Base-by-base conservation (phyloP, 2,329 filamentous ascomycete genomes). In the Blumeria hordei region DNA sequence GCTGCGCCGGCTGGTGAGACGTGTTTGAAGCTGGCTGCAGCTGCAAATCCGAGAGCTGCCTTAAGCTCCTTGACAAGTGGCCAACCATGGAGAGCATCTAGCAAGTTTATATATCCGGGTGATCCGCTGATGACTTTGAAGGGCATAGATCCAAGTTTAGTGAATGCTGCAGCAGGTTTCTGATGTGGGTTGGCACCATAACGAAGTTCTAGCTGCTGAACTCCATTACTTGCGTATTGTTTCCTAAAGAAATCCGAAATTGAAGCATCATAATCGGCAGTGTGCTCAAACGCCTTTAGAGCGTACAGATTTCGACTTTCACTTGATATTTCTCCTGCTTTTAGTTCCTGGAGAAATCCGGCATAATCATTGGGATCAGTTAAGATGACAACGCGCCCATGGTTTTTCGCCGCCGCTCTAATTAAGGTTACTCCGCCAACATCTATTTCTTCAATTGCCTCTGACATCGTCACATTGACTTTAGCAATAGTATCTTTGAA, bases 401-500 rank as follows among this genome's bases (percentile, higher is more conserved):
- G 92, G 74, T 98, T 98, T 80, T 98, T 98, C 63, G 92, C 92
- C 32, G 92, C 92, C 56, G 92, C 92, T 60, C 92, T 83, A 66
- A 98, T 85, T 58, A 98, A 81, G 41, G 92, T 98, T 54, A 98
- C 92, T 64, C 92, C 92, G 61, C 88, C 92, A 67, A 98, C 95
- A 70, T 98, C 92, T 64, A 98, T 94, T 73, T 98, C 92, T 72
- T 98, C 92, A 41, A 98, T 90, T 54, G 92, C 92, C 72, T 98
- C 90, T 54, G 86, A 80, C 59, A 98, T 85, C 58, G 90, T 96
- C 64, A 98, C 92, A 65, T 94, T 94, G 73, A 93, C 81, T 76
- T 95, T 94, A 64, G 88, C 84, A 63, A 98, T 81, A 35, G 92
- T 98, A 68, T 96, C 88, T 74, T 95, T 95, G 80, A 98, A 98